Base-by-base conservation (phyloP, 352 stramenopile species). In the Phytophthora pinifolia region DNA sequence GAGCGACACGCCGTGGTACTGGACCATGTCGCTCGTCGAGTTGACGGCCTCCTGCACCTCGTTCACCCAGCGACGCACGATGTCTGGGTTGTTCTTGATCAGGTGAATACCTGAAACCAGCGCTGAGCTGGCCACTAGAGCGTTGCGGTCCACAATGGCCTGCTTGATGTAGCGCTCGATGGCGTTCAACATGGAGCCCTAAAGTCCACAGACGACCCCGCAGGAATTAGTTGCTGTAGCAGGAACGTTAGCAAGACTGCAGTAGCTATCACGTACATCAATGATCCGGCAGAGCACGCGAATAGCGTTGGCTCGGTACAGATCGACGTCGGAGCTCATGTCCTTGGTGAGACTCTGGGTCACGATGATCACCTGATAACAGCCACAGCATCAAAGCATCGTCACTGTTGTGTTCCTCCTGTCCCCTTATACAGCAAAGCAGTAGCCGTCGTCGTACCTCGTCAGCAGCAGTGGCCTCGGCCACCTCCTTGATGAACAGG, bases 401-500 rank as follows among this genome's bases (percentile, higher is more conserved):
- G n/a, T 79, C 46, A 74, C 46, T 42, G 9, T 17, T 4, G 5
- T 29, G 31, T 17, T 36, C 17, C 34, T 50, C 29, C 34, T 45
- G 13, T 7, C 4, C 10, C 58, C 46, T 52, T 43, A 14, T 31
- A 36, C 1, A 12, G 25, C 25, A 8, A 29, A 29, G 25, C 13
- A 18, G 14, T 27, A 7, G n/a, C 18, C 13, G 18, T 15, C 25
- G 9, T 29, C 54, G 37, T 70, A 77, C 68, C 69, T 96, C 87
- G 51, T 93, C 81, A 10, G 89, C 83, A 20, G 89, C 86, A n/a
- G 89, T 96, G 17, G 84, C 85, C 55, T 97, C 89, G 0, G 86
- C 94, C 49, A 99, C 95, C 58, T 99, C 97, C 76, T 99, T 99
- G 67, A 99, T 98, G 69, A 99, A 99, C 2, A 99, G 76, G 75